A percentile compares a stretch with the other conserved stretches of the same genome.
These are phyloP conservation scores for Chrysophaeum taylorii DNA, from an alignment of 352 stramenopile species.

Conservation along the genomic window DNA sequence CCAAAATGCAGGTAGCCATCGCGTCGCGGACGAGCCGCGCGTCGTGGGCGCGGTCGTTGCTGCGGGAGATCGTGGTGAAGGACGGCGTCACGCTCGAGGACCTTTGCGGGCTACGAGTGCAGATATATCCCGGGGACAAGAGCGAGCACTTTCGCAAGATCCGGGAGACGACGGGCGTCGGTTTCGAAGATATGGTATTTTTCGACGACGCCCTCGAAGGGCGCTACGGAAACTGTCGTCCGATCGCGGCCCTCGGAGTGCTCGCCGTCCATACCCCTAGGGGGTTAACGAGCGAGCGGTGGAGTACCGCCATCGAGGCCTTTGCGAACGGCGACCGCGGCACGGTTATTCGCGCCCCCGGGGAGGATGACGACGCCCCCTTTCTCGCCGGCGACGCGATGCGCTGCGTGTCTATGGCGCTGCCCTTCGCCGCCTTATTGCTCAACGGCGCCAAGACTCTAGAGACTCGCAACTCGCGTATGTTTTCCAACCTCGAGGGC, in stretches of 20 bases:
- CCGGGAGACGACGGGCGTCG: slow-evolving; percentile 25
- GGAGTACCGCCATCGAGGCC: background rate
- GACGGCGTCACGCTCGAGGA: background rate
- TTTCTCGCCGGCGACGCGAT: background rate
- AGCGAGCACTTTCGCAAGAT: slow-evolving; percentile 44
- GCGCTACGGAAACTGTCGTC: slow-evolving; percentile 44
- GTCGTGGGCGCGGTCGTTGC: background rate
- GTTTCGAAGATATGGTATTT: slow-evolving; percentile 46
- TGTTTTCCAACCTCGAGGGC: slow-evolving; percentile 39
- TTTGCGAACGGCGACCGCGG: too few relatives aligned
- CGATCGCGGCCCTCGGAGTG: slow-evolving; percentile 39
- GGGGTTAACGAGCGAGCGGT: slow-evolving; percentile 36
- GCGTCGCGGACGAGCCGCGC: background rate
- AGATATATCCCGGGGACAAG: slow-evolving; percentile 48
- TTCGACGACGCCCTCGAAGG: slow-evolving; percentile 49
- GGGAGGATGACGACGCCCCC: background rate
- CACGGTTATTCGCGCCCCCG: background rate
- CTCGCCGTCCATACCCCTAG: slow-evolving; percentile 43
- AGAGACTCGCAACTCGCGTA: slow-evolving; percentile 50
- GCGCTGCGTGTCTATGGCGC: slow-evolving; percentile 37
- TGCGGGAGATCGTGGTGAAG: background rate
- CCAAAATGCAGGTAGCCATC: background rate
- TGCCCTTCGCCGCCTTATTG: slow-evolving; percentile 47
- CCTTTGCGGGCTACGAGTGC: slow-evolving; percentile 24
- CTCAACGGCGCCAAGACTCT: slow-evolving; percentile 50